Percentiles rank a stretch among this genome's conserved stretches.
Evolutionary conservation across 2,329 filamentous ascomycete genomes (phyloP).

Genomic region (Diplodia seriata): DNA sequence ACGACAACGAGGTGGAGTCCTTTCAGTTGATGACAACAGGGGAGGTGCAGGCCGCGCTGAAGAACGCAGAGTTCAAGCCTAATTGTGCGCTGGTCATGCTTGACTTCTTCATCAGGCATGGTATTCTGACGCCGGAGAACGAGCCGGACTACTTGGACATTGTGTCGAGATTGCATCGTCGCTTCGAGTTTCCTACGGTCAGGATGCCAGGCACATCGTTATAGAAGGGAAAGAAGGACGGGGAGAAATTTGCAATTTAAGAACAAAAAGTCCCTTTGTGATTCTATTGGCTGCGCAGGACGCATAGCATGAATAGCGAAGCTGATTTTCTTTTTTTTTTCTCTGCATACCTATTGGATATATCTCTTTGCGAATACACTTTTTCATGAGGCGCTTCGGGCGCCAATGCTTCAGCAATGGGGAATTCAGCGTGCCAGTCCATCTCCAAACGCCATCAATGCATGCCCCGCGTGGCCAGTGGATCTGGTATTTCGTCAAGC

Average conservation of each 20-base stretch:
- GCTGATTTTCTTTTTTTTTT: conserved; percentile 36
- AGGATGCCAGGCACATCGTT: conserved; percentile 36
- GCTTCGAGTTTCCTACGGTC: conserved; percentile 73
- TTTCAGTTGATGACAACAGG: conserved; percentile 80
- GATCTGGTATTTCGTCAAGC: neutral
- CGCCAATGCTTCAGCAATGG: conserved; percentile 20
- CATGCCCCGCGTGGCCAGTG: conserved; percentile 14
- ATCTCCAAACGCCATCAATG: conserved; percentile 31
- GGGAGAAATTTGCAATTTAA: conserved; percentile 29
- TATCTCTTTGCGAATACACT: conserved; percentile 2
- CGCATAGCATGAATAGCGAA: conserved; percentile 35
- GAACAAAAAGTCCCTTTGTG: conserved; percentile 37
- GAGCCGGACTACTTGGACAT: conserved; percentile 83
- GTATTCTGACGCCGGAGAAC: conserved; percentile 77
- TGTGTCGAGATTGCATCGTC: conserved; percentile 74
- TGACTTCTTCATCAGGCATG: conserved; percentile 89
- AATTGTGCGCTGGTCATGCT: conserved; percentile 86
- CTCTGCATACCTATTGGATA: conserved; percentile 13
- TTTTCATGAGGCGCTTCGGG: conserved; percentile 20
- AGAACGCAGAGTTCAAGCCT: conserved; percentile 82
- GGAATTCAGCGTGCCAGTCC: conserved; percentile 14
- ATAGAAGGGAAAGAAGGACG: conserved; percentile 39
- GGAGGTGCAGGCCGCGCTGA: conserved; percentile 75
- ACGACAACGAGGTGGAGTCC: conserved; percentile 86
- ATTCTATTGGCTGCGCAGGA: conserved; percentile 36